Percentiles rank a stretch among this genome's conserved stretches.
Evolutionary conservation across 805 yeast species (phyloP).

Genomic region (Kluyveromyces siamensis): DNA sequence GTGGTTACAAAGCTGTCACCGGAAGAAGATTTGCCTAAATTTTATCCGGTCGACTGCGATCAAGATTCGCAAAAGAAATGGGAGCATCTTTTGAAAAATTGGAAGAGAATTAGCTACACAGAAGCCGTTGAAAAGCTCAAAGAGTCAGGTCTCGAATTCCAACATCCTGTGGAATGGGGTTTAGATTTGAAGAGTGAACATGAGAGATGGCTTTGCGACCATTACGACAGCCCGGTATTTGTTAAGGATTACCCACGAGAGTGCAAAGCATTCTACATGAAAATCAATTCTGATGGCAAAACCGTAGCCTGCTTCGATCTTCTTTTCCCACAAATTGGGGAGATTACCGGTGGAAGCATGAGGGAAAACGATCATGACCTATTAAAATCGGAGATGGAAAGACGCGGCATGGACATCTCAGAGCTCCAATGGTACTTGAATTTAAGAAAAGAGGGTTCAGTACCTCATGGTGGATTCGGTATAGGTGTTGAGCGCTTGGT

Average conservation of each 20-base stretch:
- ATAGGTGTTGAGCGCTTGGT: constrained; percentile 85
- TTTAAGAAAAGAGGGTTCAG: constrained; percentile 65
- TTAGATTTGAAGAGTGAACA: constrained; percentile 72
- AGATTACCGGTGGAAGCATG: constrained; percentile 86
- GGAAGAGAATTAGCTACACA: constrained; percentile 68
- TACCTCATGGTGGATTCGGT: constrained; percentile 97
- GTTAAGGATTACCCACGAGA: constrained; percentile 78
- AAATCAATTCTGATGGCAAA: constrained; percentile 33
- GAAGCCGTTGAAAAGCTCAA: constrained; percentile 57
- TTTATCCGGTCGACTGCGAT: constrained; percentile 11
- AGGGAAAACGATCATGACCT: constrained; percentile 60
- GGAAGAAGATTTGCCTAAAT: constrained; percentile 15
- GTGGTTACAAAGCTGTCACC: constrained; percentile 31
- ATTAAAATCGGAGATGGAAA: constrained; percentile 41
- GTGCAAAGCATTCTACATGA: constrained; percentile 92
- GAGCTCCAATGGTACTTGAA: constrained; percentile 75
- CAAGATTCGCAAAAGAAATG: constrained; percentile 40
- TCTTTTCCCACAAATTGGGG: constrained; percentile 86
- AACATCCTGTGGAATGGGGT: constrained; percentile 47
- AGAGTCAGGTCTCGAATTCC: constrained; percentile 9
- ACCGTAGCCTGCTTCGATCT: constrained; percentile 91
- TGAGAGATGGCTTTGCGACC: constrained; percentile 77
- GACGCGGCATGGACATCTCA: constrained; percentile 44
- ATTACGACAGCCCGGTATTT: constrained; percentile 69
- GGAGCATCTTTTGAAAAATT: constrained; percentile 42